phyloP scores from a whole-genome alignment of 352 stramenopile genomes.

The Globisporangium mamillatum region DNA sequence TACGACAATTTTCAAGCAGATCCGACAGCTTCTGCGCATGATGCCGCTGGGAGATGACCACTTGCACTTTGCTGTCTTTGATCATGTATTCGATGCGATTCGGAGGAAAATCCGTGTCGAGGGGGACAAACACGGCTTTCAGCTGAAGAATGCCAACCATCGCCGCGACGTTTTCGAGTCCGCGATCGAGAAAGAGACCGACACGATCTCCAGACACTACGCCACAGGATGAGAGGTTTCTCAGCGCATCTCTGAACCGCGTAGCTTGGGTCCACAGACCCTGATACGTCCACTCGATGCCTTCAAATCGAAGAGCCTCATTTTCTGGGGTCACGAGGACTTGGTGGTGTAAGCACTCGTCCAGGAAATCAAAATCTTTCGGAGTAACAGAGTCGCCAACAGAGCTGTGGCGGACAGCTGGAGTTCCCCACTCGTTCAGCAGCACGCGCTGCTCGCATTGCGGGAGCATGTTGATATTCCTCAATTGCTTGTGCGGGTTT shows the following conservation, averaged over 20 bases:
- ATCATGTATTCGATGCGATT: slow-evolving; percentile 4
- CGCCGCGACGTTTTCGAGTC: not conserved
- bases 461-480: not conserved
- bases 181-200: not conserved
- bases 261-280: not conserved
- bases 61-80: not conserved
- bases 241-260: slow-evolving; percentile 1
- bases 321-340: not conserved
- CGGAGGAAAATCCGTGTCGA: not conserved
- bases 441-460: not conserved
- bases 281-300: not conserved
- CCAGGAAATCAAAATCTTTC: not conserved
- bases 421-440: not conserved
- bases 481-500: not conserved
- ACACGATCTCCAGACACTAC: not conserved
- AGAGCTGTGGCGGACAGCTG: not conserved
- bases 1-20: not conserved
- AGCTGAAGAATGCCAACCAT: slow-evolving; percentile 3
- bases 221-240: not conserved
- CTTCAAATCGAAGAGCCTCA: not conserved
- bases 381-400: not conserved
- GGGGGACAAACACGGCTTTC: not conserved
- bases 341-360: slow-evolving; percentile 1
- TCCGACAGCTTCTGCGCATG: not conserved
- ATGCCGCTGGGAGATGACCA: slow-evolving; percentile 2